Percentiles rank a stretch among this genome's conserved stretches.
These are phyloP conservation scores for Magnaporthiopsis poae DNA, from an alignment of 2,329 filamentous ascomycete species.

Conservation along the genomic window DNA sequence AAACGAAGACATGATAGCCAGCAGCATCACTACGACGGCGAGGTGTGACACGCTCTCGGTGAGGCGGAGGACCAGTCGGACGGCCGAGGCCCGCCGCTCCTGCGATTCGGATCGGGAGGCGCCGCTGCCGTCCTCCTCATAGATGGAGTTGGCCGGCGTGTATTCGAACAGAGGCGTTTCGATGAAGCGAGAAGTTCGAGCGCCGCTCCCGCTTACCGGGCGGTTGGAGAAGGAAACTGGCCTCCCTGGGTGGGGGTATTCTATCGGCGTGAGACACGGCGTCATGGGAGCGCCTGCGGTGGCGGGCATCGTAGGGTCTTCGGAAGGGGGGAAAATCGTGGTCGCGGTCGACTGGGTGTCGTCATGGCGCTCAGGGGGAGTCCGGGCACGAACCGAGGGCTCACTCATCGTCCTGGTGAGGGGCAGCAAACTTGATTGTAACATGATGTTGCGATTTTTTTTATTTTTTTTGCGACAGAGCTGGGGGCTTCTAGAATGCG, in stretches of 20 bases:
- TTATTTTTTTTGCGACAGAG: not conserved
- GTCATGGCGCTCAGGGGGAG: not conserved
- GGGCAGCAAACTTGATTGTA: not conserved
- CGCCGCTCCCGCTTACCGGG: constrained; percentile 1
- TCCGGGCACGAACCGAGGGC: not conserved
- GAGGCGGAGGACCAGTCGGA: constrained; percentile 9
- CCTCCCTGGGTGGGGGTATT: not conserved
- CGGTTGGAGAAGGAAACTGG: not conserved
- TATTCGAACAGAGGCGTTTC: constrained; percentile 20
- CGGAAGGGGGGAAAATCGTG: not conserved
- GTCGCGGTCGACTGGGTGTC: not conserved
- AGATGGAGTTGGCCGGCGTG: constrained; percentile 19
- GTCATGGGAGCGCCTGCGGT: not conserved
- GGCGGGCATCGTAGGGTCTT: not conserved
- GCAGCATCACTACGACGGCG: constrained; percentile 13
- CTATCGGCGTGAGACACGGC: not conserved
- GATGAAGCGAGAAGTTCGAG: constrained; percentile 16
- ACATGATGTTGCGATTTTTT: not conserved
- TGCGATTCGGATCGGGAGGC: constrained; percentile 6
- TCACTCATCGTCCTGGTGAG: not conserved
- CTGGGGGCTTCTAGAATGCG: not conserved
- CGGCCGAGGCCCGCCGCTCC: constrained; percentile 6
- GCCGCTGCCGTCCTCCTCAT: constrained; percentile 12
- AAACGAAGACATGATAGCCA: constrained; percentile 14
- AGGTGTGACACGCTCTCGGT: constrained; percentile 14